Evolutionary conservation across 805 yeast species (phyloP), one percentile per base, ranked within the genome.

Genomic region (Yarrowia hollandica): DNA sequence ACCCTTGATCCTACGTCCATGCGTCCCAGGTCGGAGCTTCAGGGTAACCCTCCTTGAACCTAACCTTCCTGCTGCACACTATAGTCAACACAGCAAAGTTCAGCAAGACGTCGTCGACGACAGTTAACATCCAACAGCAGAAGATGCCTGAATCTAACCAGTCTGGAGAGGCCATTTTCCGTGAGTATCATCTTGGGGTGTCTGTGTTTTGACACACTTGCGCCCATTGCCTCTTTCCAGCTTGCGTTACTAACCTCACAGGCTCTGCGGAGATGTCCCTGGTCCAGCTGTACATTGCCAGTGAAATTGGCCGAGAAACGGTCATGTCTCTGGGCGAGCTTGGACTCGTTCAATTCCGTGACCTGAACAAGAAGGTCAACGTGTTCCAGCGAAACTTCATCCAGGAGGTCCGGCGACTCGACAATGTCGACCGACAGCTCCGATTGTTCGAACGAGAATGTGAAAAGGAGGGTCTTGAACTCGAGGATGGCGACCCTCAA

Each of bases 241-340:
- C 26, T 18, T n/a, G n/a, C n/a, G n/a, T 4, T 15, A 52, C 37
- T 39, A 37, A 35, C 42, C 10, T n/a, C n/a, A n/a, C 31, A 75
- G 78, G 96, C 79, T 91, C 98, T 60, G 98, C 98, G 85, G 96
- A 88, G 68, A 95, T 94, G 98, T 83, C 96, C 50, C 81, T 91
- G 66, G 87, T 92, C 57, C 97, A 94, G 76, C 78, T 94, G 65
- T 92, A 89, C 72, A 83, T 94, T 61, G 92, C 98, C 8, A 84
- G 88, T 23, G 99, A 94, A 73, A 85, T 88, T 41, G 82, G 96
- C 7, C 78, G 97, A 63, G 96, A 90, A 61, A 82, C 90, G 34
- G 85, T 90, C n/a, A 82, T 89, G 60, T 82, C 88, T 23, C 76
- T 94, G 33, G 99, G 99, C 4, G 90, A 88, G 64, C 76, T 89